Base-by-base conservation (phyloP, 2,329 filamentous ascomycete species). In the Colletotrichum godetiae region DNA sequence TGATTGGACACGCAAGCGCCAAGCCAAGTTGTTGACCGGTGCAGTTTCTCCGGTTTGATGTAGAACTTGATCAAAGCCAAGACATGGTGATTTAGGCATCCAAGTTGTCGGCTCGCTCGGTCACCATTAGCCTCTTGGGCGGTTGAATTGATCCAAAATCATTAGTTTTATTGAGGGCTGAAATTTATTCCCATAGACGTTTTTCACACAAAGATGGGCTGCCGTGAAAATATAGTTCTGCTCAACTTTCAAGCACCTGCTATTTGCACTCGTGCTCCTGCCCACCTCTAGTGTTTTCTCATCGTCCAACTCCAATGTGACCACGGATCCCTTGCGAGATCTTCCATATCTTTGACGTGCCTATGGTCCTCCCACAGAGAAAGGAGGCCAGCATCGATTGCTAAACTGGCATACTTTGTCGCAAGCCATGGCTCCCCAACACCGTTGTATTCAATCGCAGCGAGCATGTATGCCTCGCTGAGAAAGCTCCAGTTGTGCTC, bases 241-340 rank as follows among this genome's bases (percentile, higher is more conserved):
- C 35, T 37, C 13, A 5, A 11, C 13, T 37, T 5, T 37, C 15
- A 5, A 15, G 0, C 35, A 37, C 42, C 42, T 46, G 15, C 42
- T 35, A 35, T 15, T 13, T 46, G 15, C 42, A 46, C 13, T 15
- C 5, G 6, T 19, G 42, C 42, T 46, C 7, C n/a, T 13, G 42
- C 42, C 15, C 79, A 78, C 52, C 79, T 76, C 75, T 78, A 78
- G 68, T 76, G 79, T 15, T 77, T 80, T 75, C 81, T 76, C 72
- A 80, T 67, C 81, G 81, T 80, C 83, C 83, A 85, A 74, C 80
- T 84, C 83, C 82, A 84, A 77, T 84, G 83, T 11, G 59, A 72
- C 81, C 80, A 81, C 4, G 83, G 82, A 68, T 84, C 79, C 19
- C 75, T 74, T 0, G 77, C 80, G 58, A 84, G 75, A 72, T 68